Evolutionary conservation across 1,139 yeast species (phyloP), one percentile per base, ranked within the genome.

Genomic region (Suhomyces taliae): DNA sequence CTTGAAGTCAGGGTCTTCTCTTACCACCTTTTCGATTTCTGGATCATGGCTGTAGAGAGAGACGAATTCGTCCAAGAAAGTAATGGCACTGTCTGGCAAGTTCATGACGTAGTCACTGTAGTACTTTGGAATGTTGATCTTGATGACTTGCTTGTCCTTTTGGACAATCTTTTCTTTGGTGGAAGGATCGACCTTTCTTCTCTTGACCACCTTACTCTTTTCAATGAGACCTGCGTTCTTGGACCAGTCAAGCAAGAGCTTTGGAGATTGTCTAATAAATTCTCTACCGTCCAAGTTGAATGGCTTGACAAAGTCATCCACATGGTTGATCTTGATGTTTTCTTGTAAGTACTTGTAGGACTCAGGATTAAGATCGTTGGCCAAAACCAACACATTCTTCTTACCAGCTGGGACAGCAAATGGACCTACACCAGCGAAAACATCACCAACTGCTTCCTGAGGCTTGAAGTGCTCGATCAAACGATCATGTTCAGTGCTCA

Each of bases 391-490:
- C 4, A 84, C 88, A 15, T 79, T 77, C 51, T 86, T 89, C 65
- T 87, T 90, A 14, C 91, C 99, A 1, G 97, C 97, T 0, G 99
- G 99, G 0, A 93, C 82, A 1, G 96, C 95, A 72, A 95, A 95
- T 3, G 99, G 99, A 0, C 99, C 99, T 2, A 95, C 99, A 34
- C 99, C 99, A 0, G 97, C 99, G 80, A 95, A 89, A 0, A 90
- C 98, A 70, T 95, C 99, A 55, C 90, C 90, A 0, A 95, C 89
- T 2, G 89, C 87, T 50, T 86, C 87, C 9, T 83, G 78, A 2
- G 78, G 72, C 51, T 78, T 61, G 61, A 95, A 91, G 47, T 64
- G 66, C 3, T 69, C 61, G 9, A 93, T 85, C 41, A 95, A 69
- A 49, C 98, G 74, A 45, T 85, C 95, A 65, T 95, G 99, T 60